Percentiles rank a stretch among this genome's conserved stretches.
These are phyloP conservation scores for Trichoderma sp. DNA, from an alignment of 2,329 filamentous ascomycete species.

Conservation along the genomic window DNA sequence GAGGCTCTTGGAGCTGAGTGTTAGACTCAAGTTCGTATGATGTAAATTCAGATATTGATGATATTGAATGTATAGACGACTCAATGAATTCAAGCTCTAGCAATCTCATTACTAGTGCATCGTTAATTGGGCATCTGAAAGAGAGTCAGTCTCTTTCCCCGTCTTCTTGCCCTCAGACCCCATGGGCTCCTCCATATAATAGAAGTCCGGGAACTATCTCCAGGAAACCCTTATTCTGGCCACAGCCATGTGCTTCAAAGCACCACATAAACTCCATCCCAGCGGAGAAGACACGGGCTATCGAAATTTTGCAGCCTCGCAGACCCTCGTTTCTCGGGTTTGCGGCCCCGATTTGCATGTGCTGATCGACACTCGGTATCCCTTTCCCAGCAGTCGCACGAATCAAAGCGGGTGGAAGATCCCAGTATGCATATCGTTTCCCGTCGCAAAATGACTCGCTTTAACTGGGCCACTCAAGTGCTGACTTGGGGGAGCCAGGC, in stretches of 20 bases:
- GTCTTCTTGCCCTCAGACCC: not conserved
- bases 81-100: not conserved
- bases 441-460: constrained; percentile 16
- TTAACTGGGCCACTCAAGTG: not conserved
- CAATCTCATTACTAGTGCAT: not conserved
- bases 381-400: not conserved
- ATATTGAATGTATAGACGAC: not conserved
- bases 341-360: constrained; percentile 8
- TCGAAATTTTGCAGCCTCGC: not conserved
- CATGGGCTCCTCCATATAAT: not conserved
- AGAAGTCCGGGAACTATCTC: not conserved
- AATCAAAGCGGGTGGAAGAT: not conserved
- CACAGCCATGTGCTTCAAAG: not conserved
- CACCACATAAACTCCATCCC: not conserved
- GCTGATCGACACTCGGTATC: not conserved
- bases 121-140: not conserved
- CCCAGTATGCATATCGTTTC: constrained; percentile 1
- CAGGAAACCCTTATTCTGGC: not conserved
- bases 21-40: not conserved
- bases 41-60: not conserved
- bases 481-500: not conserved
- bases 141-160: not conserved
- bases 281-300: not conserved
- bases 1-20: not conserved
- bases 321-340: not conserved